These are phyloP conservation scores for Jamesozyma gamospora DNA, from an alignment of 805 yeast species.

Conservation along the genomic window DNA sequence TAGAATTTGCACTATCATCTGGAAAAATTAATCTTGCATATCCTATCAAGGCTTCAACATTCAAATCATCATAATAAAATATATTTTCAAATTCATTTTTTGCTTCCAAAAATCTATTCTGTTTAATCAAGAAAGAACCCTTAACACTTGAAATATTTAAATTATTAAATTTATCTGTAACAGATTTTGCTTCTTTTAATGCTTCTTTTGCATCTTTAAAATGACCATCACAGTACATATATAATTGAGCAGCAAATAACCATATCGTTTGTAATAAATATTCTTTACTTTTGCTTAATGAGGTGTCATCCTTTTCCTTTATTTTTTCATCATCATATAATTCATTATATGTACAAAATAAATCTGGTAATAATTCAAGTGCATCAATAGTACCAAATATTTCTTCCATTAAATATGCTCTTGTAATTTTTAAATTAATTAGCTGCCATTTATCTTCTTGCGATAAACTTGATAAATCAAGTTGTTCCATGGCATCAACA, in stretches of 20 bases:
- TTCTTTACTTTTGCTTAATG: conserved; percentile 21
- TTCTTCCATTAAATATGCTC: conserved; percentile 57
- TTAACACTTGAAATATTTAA: conserved; percentile 20
- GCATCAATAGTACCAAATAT: conserved; percentile 49
- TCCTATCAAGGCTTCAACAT: conserved; percentile 46
- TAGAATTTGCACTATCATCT: conserved; percentile 22
- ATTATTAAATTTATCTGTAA: conserved; percentile 36
- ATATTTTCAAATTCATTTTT: conserved; percentile 58
- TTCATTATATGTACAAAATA: conserved; percentile 48
- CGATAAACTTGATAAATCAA: conserved; percentile 7
- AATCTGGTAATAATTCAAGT: conserved; percentile 53
- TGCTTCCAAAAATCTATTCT: conserved; percentile 36
- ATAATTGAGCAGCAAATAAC: conserved; percentile 64
- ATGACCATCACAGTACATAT: conserved; percentile 36
- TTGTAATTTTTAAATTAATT: conserved; percentile 64
- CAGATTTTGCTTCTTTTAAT: conserved; percentile 56
- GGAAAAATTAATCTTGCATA: conserved; percentile 41
- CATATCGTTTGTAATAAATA: conserved; percentile 52
- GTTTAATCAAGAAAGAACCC: conserved; percentile 29
- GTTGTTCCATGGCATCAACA: conserved; percentile 33
- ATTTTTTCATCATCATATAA: conserved; percentile 31
- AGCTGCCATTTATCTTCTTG: conserved; percentile 36
- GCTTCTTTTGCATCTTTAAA: conserved; percentile 59
- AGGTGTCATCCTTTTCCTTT: conserved; percentile 4
- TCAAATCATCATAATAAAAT: conserved; percentile 39